Base-by-base conservation (phyloP, 2,329 filamentous ascomycete species). In the Paraconiothyrium brasiliense region DNA sequence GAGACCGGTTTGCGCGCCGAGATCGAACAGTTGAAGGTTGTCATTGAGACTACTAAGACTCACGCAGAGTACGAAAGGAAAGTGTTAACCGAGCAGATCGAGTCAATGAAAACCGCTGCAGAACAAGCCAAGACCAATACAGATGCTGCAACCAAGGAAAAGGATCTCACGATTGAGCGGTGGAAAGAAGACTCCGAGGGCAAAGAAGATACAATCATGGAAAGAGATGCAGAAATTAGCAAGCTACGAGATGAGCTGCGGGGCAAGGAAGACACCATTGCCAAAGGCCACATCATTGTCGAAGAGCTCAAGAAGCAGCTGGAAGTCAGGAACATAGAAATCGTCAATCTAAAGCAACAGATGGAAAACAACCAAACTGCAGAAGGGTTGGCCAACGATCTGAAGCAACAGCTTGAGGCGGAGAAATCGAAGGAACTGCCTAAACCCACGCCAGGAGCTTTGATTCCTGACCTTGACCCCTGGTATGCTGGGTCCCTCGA, bases 401-500 rank as follows among this genome's bases (percentile, higher is more conserved):
- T 73, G 24, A 67, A 59, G 27, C 62, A 59, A 43, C 64, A 75
- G 49, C 64, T 74, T 22, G 74, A 74, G 24, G 63, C 65, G 13
- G 74, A 77, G 58, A 73, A 63, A 50, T 48, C 59, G 24, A 75
- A 68, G 49, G 68, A 71, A 20, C 10, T 46, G 10, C 61, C 65
- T 3, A 68, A 70, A 41, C 66, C 72, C 35, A 69, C 70, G n/a
- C 62, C 74, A 48, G 65, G 66, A 27, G 76, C 79, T 58, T 60
- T 78, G 54, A 81, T 86, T 65, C 83, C 83, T 27, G 85, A 86
- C 65, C 76, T 87, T n/a, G 84, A 86, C 62, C 82, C 84, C 2
- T 87, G 85, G 83, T 87, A 83, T 65, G 84, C 81, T 65, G 84
- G 84, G 2, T 87, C 85, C 30, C 71, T 87, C 51, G 82, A 84